phyloP scores from a whole-genome alignment of 2,329 filamentous ascomycete species.

The Cladosporium sp. region DNA sequence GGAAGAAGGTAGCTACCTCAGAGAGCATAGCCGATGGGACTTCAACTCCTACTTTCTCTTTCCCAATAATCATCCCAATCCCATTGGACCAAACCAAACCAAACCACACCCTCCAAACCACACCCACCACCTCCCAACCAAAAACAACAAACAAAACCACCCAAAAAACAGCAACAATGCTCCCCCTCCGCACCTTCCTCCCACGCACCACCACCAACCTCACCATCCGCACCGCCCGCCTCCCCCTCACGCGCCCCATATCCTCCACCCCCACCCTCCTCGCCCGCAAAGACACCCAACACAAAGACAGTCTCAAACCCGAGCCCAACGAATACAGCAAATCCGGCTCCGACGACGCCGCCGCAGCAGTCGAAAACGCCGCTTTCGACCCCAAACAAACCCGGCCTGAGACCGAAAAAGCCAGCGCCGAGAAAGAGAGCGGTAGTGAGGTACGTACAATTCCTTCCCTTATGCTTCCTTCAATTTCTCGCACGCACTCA shows the following conservation, averaged over 20 bases:
- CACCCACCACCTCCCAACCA: neutral
- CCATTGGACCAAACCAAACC: neutral
- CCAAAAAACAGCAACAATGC: neutral
- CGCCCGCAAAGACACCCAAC: conserved; percentile 40
- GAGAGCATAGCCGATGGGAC: no score
- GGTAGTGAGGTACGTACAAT: conserved; percentile 13
- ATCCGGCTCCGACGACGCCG: conserved; percentile 58
- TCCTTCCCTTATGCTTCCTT: neutral
- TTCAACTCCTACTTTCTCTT: no score
- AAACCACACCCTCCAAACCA: neutral
- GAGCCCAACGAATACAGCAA: conserved; percentile 63
- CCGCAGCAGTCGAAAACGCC: conserved; percentile 51
- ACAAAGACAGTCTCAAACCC: conserved; percentile 58
- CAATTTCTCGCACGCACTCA: no score
- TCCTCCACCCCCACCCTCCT: neutral
- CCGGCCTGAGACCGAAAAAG: conserved; percentile 57
- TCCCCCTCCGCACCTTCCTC: neutral
- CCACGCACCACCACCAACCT: neutral
- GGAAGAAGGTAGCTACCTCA: no score
- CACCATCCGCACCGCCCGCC: neutral
- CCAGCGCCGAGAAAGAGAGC: conserved; percentile 32
- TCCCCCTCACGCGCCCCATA: neutral
- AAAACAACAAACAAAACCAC: no score
- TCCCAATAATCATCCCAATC: no score
- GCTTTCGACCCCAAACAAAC: conserved; percentile 68